phyloP scores from a whole-genome alignment of 2,329 filamentous ascomycete species.

The Cryphonectria japonica region DNA sequence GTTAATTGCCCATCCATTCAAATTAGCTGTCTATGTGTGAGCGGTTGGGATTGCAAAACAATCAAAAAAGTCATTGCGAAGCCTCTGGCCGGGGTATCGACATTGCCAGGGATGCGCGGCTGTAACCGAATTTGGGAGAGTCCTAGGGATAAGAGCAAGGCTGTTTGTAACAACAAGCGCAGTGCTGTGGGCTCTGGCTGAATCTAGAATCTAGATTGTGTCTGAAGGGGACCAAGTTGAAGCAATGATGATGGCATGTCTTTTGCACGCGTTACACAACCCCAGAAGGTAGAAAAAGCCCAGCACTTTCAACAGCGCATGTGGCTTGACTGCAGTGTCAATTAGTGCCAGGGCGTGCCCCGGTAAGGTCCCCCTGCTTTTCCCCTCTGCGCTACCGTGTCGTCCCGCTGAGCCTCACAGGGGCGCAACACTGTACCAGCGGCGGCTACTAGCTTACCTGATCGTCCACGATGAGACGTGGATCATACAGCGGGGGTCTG shows the following conservation, averaged over 20 bases:
- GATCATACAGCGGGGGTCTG: slow-evolving; percentile 5
- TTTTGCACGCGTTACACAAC: neutral
- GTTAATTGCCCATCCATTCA: too few species aligned
- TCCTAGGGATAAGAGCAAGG: neutral
- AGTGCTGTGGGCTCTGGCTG: neutral
- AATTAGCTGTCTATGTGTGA: neutral
- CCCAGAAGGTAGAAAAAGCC: neutral
- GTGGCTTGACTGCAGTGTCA: neutral
- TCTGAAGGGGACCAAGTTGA: neutral
- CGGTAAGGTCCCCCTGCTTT: neutral
- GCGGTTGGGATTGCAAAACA: too few species aligned
- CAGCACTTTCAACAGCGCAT: neutral
- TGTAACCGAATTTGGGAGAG: neutral
- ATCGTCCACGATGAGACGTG: slow-evolving; percentile 10
- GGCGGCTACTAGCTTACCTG: neutral
- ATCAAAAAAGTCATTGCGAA: neutral
- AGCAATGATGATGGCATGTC: neutral
- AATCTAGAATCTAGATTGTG: neutral
- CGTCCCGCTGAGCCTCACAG: neutral
- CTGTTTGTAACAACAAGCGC: neutral
- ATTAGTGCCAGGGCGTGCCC: neutral
- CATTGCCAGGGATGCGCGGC: neutral
- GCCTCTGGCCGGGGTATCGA: neutral
- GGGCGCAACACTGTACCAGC: neutral
- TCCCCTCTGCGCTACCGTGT: too few species aligned